Evolutionary conservation across 371 early-diverging fungal genomes (phyloP).

Genomic region (Apophysomyces trapeziformis): DNA sequence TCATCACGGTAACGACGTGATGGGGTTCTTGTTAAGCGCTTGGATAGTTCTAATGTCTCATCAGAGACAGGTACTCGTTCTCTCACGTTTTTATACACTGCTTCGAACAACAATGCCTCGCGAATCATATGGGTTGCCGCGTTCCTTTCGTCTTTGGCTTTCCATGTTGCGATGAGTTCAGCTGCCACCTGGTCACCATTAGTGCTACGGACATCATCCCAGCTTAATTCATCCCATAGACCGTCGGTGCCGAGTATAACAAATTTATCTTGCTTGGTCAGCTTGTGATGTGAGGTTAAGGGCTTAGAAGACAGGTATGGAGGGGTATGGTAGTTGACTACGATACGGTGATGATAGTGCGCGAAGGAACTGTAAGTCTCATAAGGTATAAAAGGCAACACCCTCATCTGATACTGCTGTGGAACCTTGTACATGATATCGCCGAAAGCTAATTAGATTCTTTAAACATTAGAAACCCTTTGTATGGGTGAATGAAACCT

Average conservation of each 20-base stretch:
- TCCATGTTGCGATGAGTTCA: slow-evolving; percentile 37
- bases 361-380: slow-evolving; percentile 66
- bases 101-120: slow-evolving; percentile 64
- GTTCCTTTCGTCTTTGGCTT: slow-evolving; percentile 60
- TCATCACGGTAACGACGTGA: slow-evolving; percentile 90
- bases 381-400: slow-evolving; percentile 51
- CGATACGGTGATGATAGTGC: slow-evolving; percentile 65
- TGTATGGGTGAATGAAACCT: slow-evolving; percentile 20
- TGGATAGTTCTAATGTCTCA: slow-evolving; percentile 42
- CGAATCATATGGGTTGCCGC: slow-evolving; percentile 89
- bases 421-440: slow-evolving; percentile 85
- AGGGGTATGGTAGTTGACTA: slow-evolving; percentile 78
- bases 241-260: slow-evolving; percentile 95
- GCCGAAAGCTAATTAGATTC: slow-evolving; percentile 70
- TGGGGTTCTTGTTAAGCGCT: slow-evolving; percentile 45
- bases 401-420: slow-evolving; percentile 62
- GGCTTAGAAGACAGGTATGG: slow-evolving; percentile 95
- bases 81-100: slow-evolving; percentile 45
- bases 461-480: slow-evolving; percentile 5
- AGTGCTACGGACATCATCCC: slow-evolving; percentile 64
- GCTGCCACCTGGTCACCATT: slow-evolving; percentile 49
- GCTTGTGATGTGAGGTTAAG: slow-evolving; percentile 71
- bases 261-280: slow-evolving; percentile 74
- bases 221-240: slow-evolving; percentile 85
- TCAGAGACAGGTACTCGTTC: slow-evolving; percentile 33